Evolutionary conservation across 1,284 basidiomycete species (phyloP).

Genomic region (Pseudozyma flocculosa): DNA sequence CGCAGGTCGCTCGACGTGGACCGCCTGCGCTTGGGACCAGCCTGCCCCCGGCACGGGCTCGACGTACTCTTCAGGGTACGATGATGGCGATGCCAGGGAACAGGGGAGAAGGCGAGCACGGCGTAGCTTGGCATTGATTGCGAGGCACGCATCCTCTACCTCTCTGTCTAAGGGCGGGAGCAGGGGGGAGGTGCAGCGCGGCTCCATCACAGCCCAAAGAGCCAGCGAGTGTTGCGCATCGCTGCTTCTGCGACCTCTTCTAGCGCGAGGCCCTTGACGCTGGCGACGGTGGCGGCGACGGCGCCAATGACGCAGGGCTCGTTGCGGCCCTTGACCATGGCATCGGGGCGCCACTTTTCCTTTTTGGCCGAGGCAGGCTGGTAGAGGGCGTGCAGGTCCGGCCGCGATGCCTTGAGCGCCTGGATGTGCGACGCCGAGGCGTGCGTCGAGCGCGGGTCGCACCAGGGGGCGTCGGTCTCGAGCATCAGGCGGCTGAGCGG

Average conservation of each 20-base stretch:
- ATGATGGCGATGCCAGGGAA: no score
- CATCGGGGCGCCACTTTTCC: constrained; percentile 67
- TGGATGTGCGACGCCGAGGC: constrained; percentile 69
- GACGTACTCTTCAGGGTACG: no score
- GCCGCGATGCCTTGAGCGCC: constrained; percentile 59
- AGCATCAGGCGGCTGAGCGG: constrained; percentile 71
- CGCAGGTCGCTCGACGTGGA: no score
- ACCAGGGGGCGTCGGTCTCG: constrained; percentile 69
- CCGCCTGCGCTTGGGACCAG: no score
- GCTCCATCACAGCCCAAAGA: constrained; percentile 27
- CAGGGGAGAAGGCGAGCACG: no score
- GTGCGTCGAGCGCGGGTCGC: constrained; percentile 74
- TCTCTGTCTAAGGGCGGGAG: no score
- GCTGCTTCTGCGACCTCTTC: constrained; percentile 63
- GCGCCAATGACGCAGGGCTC: constrained; percentile 74
- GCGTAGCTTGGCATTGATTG: no score
- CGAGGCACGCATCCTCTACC: no score
- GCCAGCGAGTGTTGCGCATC: constrained; percentile 37
- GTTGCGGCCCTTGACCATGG: constrained; percentile 77
- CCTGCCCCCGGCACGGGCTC: no score
- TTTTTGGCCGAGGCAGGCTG: constrained; percentile 67
- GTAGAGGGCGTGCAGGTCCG: constrained; percentile 63
- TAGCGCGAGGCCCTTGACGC: constrained; percentile 65
- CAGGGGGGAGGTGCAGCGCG: no score
- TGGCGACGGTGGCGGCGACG: constrained; percentile 75